Evolutionary conservation across 148 eudicot genomes (phyloP).

Genomic region (Heliamphora exappendiculata): DNA sequence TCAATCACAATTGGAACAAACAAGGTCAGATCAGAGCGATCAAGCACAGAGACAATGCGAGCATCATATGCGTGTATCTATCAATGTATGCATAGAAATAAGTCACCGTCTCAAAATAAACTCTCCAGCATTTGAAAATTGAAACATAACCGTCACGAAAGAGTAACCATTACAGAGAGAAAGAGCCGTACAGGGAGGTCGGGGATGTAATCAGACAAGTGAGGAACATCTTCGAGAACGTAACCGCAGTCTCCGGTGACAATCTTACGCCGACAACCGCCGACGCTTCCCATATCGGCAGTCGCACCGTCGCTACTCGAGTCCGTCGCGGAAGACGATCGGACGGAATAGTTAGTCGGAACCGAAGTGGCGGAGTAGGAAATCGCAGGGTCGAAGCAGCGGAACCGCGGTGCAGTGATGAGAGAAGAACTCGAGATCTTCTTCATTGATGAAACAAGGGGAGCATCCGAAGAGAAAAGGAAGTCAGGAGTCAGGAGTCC

Average conservation of each 20-base stretch:
- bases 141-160: background rate
- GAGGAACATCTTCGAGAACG: constrained; percentile 21
- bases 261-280: background rate
- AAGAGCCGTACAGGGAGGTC: constrained; percentile 12
- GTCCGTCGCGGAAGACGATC: background rate
- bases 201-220: constrained; percentile 15
- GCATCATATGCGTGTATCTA: too few relatives aligned
- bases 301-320: background rate
- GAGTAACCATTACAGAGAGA: background rate
- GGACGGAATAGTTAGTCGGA: background rate
- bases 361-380: background rate
- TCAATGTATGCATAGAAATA: too few relatives aligned
- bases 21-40: too few relatives aligned
- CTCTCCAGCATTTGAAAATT: too few relatives aligned
- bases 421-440: background rate
- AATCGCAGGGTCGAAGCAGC: constrained; percentile 8
- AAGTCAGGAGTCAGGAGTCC: too few relatives aligned
- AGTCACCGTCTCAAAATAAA: too few relatives aligned
- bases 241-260: constrained; percentile 13
- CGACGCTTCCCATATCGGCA: background rate
- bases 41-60: too few relatives aligned
- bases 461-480: too few relatives aligned
- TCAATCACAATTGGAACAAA: too few relatives aligned
- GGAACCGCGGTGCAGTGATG: background rate
- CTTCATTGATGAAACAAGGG: background rate